phyloP scores from a whole-genome alignment of 768 basidiomycete species.

The Naganishia vishniacii region DNA sequence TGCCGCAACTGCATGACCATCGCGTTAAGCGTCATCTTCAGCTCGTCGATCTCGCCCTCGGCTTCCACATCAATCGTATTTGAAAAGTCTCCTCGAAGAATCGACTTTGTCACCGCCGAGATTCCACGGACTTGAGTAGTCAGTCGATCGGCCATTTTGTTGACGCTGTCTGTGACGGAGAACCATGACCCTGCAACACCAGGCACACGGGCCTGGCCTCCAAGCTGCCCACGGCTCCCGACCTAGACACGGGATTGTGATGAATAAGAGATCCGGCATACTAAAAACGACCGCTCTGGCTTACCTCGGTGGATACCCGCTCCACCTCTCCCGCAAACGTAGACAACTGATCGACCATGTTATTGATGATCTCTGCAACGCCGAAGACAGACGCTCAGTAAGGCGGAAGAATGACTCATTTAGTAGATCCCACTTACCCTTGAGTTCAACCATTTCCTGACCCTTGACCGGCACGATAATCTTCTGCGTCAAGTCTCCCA shows the following conservation, averaged over 20 bases:
- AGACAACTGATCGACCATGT: slow-evolving; percentile 63
- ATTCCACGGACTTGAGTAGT: slow-evolving; percentile 75
- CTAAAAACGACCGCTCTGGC: too few species aligned
- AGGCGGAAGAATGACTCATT: background rate
- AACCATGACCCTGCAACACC: slow-evolving; percentile 93
- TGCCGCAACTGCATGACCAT: slow-evolving; percentile 83
- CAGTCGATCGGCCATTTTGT: slow-evolving; percentile 53
- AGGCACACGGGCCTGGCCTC: slow-evolving; percentile 82
- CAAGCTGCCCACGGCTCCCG: slow-evolving; percentile 57
- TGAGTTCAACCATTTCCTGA: slow-evolving; percentile 72
- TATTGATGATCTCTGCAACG: slow-evolving; percentile 59
- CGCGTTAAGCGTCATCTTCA: slow-evolving; percentile 83
- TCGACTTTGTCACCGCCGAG: slow-evolving; percentile 91
- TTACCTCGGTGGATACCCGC: slow-evolving; percentile 57
- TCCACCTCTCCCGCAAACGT: slow-evolving; percentile 90
- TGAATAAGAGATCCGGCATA: too few species aligned
- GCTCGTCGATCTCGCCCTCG: slow-evolving; percentile 84
- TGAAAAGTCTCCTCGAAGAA: slow-evolving; percentile 76
- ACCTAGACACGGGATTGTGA: too few species aligned
- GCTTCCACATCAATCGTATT: slow-evolving; percentile 86
- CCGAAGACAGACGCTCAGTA: too few species aligned
- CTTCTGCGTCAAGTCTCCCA: slow-evolving; percentile 69
- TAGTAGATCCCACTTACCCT: slow-evolving; percentile 40
- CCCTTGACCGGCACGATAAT: slow-evolving; percentile 74
- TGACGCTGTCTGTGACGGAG: slow-evolving; percentile 81